phyloP scores from a whole-genome alignment of 1,284 basidiomycete species.

The Lignosus rhinocerotis region DNA sequence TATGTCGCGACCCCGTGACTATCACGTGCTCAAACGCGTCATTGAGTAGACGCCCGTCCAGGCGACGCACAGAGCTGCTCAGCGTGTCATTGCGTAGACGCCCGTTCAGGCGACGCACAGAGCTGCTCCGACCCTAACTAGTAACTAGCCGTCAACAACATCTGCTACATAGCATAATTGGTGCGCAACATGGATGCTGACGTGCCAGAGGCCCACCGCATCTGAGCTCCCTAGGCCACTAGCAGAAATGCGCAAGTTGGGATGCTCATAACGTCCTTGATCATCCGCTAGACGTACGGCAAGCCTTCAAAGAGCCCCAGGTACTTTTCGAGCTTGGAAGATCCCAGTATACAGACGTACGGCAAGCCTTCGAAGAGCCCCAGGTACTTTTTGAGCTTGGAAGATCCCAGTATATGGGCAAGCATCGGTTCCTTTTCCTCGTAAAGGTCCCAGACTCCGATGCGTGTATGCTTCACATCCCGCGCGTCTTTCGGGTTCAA shows the following conservation, averaged over 20 bases:
- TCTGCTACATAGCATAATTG: background rate
- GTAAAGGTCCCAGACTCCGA: conserved; percentile 78
- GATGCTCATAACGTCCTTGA: conserved; percentile 60
- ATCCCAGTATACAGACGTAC: conserved; percentile 52
- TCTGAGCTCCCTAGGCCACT: conserved; percentile 44
- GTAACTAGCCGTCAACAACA: too few species aligned
- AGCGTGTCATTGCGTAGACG: too few species aligned
- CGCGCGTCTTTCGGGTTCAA: conserved; percentile 55
- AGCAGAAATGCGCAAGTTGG: conserved; percentile 54
- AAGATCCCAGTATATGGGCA: conserved; percentile 39
- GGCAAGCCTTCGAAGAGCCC: conserved; percentile 54
- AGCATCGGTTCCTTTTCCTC: conserved; percentile 50
- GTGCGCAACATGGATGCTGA: background rate
- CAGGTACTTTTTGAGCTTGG: conserved; percentile 46
- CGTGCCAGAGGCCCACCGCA: conserved; percentile 60
- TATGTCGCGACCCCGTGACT: conserved; percentile 3
- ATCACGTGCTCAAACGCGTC: background rate
- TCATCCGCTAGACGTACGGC: conserved; percentile 66
- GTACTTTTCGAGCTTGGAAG: conserved; percentile 46
- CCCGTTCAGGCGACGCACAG: too few species aligned
- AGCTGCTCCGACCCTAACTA: too few species aligned
- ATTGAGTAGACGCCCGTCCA: background rate
- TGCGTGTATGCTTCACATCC: conserved; percentile 55
- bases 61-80: too few species aligned
- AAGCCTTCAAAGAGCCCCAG: conserved; percentile 49